phyloP scores from a whole-genome alignment of 225 moss, liverwort and hornwort species.

The Physcomitrellopsis africana region DNA sequence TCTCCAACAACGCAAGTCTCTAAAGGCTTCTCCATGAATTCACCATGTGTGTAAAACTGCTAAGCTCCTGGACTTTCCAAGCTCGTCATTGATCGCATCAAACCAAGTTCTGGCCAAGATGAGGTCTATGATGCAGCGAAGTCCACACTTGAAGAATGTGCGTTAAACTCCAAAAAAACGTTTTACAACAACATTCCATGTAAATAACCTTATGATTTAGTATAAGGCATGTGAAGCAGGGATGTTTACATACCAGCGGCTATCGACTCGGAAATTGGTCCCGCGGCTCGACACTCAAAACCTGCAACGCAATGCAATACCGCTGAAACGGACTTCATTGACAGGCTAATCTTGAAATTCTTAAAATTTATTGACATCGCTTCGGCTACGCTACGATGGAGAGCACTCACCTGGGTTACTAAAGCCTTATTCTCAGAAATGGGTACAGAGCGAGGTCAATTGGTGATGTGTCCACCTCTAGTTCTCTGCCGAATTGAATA shows the following conservation, averaged over 20 bases:
- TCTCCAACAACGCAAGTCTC: conserved; percentile 6
- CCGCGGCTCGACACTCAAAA: conserved; percentile 29
- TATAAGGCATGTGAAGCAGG: conserved; percentile 20
- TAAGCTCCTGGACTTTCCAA: conserved; percentile 1
- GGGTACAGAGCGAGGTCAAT: background rate
- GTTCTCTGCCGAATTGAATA: conserved; percentile 22
- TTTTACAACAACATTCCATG: conserved; percentile 24
- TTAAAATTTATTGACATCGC: background rate
- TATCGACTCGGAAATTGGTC: conserved; percentile 25
- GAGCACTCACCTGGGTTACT: background rate
- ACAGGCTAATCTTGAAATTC: conserved; percentile 9
- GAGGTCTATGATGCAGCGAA: conserved; percentile 17
- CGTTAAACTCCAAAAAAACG: conserved; percentile 13
- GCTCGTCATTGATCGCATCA: background rate
- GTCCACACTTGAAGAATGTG: conserved; percentile 8
- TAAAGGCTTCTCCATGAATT: conserved; percentile 15
- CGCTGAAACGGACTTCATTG: background rate
- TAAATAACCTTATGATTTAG: conserved; percentile 34
- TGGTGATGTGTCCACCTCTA: conserved; percentile 18
- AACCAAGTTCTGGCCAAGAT: conserved; percentile 21
- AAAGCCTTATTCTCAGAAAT: conserved; percentile 36
- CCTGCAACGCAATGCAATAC: conserved; percentile 32
- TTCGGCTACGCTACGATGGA: background rate
- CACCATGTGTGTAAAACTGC: conserved; percentile 6
- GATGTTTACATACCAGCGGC: conserved; percentile 36